Conservation (phyloP, 208 protist genomes). For the Eutreptiella sp. region DNA sequence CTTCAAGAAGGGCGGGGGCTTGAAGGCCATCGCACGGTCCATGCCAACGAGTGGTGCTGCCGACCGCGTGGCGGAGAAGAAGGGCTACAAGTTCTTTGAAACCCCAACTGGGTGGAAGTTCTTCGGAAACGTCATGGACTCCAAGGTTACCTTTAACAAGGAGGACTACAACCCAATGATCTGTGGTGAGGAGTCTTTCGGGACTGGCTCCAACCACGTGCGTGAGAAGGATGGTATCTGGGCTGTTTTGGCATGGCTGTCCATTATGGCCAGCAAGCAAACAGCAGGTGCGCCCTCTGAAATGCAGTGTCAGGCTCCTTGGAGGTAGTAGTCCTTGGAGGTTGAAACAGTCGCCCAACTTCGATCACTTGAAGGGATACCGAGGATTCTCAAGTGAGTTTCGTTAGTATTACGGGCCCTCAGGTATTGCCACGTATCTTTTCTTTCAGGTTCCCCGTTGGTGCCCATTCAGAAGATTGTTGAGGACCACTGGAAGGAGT, state of each 20-base stretch:
- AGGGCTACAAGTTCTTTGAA: slow-evolving; percentile 71
- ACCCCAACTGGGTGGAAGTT: slow-evolving; percentile 97
- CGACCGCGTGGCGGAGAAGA: slow-evolving; percentile 69
- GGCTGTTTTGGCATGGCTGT: slow-evolving; percentile 91
- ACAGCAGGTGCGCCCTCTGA: slow-evolving; percentile 9
- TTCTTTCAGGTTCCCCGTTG: too few species aligned
- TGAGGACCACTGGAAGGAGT: slow-evolving; percentile 82
- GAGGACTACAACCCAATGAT: slow-evolving; percentile 70
- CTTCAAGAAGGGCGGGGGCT: slow-evolving; percentile 53
- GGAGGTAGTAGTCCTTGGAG: neutral
- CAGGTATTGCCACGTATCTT: too few species aligned
- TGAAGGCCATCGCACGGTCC: slow-evolving; percentile 83
- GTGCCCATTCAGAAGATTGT: slow-evolving; percentile 79
- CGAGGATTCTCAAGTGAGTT: too few species aligned
- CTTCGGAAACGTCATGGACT: slow-evolving; percentile 98
- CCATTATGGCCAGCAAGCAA: slow-evolving; percentile 77
- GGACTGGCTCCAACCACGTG: slow-evolving; percentile 91
- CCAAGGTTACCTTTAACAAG: slow-evolving; percentile 49
- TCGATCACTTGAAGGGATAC: too few species aligned
- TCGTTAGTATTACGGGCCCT: slow-evolving; percentile 1
- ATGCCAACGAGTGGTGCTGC: slow-evolving; percentile 91
- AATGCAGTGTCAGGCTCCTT: too few species aligned
- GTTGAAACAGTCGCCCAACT: too few species aligned
- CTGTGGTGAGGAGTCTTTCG: slow-evolving; percentile 98
- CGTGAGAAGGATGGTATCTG: slow-evolving; percentile 98